Evolutionary conservation across 1,284 basidiomycete genomes (phyloP).

Genomic region (Ganoderma lingzhi): DNA sequence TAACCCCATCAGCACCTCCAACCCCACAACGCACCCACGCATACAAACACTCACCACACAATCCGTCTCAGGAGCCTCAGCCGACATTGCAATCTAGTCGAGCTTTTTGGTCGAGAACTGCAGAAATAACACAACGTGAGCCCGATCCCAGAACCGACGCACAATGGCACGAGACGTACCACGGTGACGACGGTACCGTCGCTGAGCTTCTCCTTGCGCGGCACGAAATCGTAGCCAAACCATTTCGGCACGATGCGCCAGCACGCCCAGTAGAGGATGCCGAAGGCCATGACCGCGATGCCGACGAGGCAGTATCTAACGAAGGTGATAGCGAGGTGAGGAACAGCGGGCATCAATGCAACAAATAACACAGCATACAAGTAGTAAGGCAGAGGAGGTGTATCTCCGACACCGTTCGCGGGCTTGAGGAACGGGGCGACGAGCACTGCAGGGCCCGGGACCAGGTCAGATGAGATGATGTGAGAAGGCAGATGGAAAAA

Average conservation of each 20-base stretch:
- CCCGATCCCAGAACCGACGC: not conserved
- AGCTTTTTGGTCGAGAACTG: constrained; percentile 32
- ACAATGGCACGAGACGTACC: constrained; percentile 45
- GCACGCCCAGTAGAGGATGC: constrained; percentile 61
- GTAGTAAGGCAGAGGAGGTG: constrained; percentile 67
- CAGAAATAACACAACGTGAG: not conserved
- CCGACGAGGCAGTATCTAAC: constrained; percentile 63
- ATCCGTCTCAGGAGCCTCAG: constrained; percentile 45
- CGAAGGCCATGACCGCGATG: constrained; percentile 55
- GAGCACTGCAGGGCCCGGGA: constrained; percentile 48
- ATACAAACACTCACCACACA: constrained; percentile 45
- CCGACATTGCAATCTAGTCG: constrained; percentile 29
- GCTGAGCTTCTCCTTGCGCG: constrained; percentile 53
- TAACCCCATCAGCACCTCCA: not conserved
- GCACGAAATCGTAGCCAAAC: constrained; percentile 57
- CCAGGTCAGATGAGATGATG: not conserved
- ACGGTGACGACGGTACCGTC: constrained; percentile 66
- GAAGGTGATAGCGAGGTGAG: not conserved
- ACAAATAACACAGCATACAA: constrained; percentile 46
- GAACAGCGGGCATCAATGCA: not conserved
- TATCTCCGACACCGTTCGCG: constrained; percentile 61
- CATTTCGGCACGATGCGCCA: constrained; percentile 61
- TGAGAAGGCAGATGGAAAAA: not conserved
- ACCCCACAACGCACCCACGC: not conserved
- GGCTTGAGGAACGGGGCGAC: constrained; percentile 65